Conservation (phyloP, 345 rosid genomes). For the Streptanthus diversifolius region DNA sequence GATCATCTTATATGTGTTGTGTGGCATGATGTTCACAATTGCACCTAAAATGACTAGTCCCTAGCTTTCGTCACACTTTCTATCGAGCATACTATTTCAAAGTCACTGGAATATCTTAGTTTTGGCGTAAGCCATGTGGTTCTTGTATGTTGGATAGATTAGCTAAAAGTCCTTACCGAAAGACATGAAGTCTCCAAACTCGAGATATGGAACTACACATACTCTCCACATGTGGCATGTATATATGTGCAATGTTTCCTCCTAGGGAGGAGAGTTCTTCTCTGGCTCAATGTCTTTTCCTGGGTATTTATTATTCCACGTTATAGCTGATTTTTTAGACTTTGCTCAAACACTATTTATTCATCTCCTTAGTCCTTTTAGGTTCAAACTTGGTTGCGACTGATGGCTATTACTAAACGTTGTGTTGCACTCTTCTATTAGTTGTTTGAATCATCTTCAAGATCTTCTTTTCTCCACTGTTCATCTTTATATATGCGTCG, state of each 20-base stretch:
- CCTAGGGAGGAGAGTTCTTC: no score
- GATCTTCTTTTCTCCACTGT: not conserved
- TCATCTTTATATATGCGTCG: not conserved
- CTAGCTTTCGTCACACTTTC: not conserved
- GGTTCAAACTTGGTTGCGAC: not conserved
- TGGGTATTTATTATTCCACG: no score
- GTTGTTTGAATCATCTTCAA: not conserved
- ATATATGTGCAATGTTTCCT: not conserved
- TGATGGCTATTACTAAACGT: not conserved
- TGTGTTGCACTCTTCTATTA: not conserved
- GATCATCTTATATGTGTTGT: not conserved
- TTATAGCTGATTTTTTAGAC: no score
- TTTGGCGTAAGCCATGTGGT: not conserved
- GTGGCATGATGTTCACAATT: not conserved
- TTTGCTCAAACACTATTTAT: no score
- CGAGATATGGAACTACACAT: not conserved
- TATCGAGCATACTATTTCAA: not conserved
- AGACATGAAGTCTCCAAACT: not conserved
- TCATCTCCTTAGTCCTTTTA: no score
- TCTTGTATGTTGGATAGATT: not conserved
- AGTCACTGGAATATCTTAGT: not conserved
- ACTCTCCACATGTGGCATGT: not conserved
- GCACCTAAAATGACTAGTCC: no score
- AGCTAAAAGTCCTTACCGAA: not conserved
- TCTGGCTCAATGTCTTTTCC: no score